A percentile compares a stretch with the other conserved stretches of the same genome.
Evolutionary conservation across 139 green algal genomes (phyloP).

Genomic region (Zygnema circumcarinatum): DNA sequence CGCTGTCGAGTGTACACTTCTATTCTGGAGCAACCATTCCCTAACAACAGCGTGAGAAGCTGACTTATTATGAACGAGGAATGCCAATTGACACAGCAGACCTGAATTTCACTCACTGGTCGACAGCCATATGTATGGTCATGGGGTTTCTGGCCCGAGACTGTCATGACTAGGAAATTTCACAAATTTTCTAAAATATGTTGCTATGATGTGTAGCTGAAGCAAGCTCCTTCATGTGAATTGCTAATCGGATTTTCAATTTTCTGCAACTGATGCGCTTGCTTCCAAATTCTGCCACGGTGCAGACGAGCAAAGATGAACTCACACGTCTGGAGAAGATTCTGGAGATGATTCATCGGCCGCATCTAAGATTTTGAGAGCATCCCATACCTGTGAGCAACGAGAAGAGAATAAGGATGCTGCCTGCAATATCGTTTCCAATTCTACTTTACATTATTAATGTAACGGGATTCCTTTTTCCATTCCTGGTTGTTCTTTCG

Average conservation of each 20-base stretch:
- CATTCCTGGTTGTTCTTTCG: background rate
- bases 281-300: too few relatives aligned
- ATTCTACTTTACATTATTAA: background rate
- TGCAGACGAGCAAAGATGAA: too few relatives aligned
- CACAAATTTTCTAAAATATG: background rate
- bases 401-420: background rate
- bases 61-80: background rate
- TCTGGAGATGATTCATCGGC: conserved; percentile 25
- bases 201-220: background rate
- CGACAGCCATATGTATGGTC: too few relatives aligned
- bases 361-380: conserved; percentile 47
- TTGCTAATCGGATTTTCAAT: too few relatives aligned
- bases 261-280: too few relatives aligned
- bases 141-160: too few relatives aligned
- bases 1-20: conserved; percentile 31
- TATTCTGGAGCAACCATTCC: conserved; percentile 16
- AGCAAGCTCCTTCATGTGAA: too few relatives aligned
- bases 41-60: too few relatives aligned
- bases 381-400: conserved; percentile 49
- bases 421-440: background rate
- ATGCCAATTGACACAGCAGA: too few relatives aligned
- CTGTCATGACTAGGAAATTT: conserved; percentile 11
- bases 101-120: too few relatives aligned
- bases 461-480: background rate
- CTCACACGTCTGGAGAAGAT: too few relatives aligned